Percentiles rank a stretch among this genome's conserved stretches.
Evolutionary conservation across 805 yeast species (phyloP).

Genomic region (Candida namnaoensis): DNA sequence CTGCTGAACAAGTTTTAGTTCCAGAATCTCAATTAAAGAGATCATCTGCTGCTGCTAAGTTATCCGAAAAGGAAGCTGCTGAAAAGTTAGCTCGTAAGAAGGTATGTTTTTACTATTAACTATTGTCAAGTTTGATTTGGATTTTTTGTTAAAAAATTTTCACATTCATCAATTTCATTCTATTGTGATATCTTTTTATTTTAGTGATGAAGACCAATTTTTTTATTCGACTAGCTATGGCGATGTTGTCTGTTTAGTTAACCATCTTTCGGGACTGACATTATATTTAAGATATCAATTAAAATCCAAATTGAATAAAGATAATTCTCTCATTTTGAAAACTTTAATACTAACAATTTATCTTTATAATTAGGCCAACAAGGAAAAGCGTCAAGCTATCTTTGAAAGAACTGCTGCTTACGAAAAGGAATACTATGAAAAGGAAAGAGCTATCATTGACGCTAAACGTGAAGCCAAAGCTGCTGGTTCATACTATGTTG

Average conservation of each 20-base stretch:
- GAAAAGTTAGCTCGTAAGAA: constrained; percentile 71
- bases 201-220: constrained; percentile 43
- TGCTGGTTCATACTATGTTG: constrained; percentile 88
- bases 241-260: constrained; percentile 62
- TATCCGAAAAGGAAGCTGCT: constrained; percentile 71
- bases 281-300: neutral
- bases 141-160: neutral
- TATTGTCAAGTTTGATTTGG: neutral
- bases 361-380: constrained; percentile 28
- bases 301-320: neutral
- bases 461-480: constrained; percentile 95
- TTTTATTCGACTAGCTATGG: constrained; percentile 53
- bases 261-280: constrained; percentile 78
- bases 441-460: constrained; percentile 78
- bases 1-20: constrained; percentile 32
- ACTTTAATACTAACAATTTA: constrained; percentile 7
- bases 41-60: constrained; percentile 70
- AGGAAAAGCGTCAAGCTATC: constrained; percentile 58
- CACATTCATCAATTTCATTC: no score
- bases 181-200: constrained; percentile 4
- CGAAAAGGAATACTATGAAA: constrained; percentile 88
- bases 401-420: constrained; percentile 95
- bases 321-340: neutral
- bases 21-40: constrained; percentile 88
- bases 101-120: constrained; percentile 46